These are phyloP conservation scores for Soucietia sequanensis DNA, from an alignment of 805 yeast genomes.

Conservation along the genomic window DNA sequence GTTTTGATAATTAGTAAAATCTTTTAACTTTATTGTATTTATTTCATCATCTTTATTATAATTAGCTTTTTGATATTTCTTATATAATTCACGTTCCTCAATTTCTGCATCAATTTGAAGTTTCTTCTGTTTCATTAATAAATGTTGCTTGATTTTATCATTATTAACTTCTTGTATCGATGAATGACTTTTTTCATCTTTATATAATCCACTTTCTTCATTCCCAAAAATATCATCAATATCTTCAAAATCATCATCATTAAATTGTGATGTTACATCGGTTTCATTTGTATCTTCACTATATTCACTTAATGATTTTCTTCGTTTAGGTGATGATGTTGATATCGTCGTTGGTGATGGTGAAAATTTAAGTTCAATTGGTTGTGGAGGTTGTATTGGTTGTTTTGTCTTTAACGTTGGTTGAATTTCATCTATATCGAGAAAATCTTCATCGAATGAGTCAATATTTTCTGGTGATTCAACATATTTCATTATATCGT, in stretches of 20 bases:
- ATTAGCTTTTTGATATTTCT: constrained; percentile 11
- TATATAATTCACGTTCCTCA: constrained; percentile 31
- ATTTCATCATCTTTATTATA: constrained; percentile 15
- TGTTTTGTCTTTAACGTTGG: background rate
- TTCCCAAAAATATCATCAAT: constrained; percentile 37
- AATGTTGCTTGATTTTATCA: constrained; percentile 22
- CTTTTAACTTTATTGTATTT: constrained; percentile 29
- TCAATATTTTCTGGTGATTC: constrained; percentile 2
- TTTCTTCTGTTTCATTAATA: constrained; percentile 20
- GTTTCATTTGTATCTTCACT: constrained; percentile 39
- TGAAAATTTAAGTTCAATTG: constrained; percentile 7
- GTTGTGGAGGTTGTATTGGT: background rate
- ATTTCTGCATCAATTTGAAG: constrained; percentile 30
- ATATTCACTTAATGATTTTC: constrained; percentile 32
- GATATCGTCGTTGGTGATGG: constrained; percentile 23
- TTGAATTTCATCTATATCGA: constrained; percentile 3
- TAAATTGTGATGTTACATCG: constrained; percentile 36
- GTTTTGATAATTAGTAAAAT: constrained; percentile 17
- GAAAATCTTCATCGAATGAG: constrained; percentile 4
- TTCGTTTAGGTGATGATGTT: constrained; percentile 24
- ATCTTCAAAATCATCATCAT: constrained; percentile 34
- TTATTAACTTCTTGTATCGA: constrained; percentile 9
- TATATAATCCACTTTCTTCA: constrained; percentile 35
- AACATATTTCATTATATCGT: background rate
- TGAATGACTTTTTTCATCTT: background rate